Evolutionary conservation across 768 basidiomycete species (phyloP).

Genomic region (Phylloporus rhodoxanthus): DNA sequence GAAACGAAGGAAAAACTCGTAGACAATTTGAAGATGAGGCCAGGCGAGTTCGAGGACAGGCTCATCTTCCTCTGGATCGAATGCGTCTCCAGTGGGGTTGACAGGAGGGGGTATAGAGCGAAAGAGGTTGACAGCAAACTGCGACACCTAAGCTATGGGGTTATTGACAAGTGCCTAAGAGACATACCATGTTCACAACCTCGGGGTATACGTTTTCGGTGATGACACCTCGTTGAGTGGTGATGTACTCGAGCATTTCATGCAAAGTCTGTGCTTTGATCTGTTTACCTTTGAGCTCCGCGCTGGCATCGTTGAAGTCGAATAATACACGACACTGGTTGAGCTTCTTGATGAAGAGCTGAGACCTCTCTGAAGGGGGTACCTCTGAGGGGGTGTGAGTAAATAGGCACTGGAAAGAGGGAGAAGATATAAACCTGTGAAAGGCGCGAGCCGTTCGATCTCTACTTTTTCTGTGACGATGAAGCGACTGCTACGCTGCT

Average conservation of each 20-base stretch:
- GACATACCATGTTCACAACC: slow-evolving; percentile 91
- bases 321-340: slow-evolving; percentile 96
- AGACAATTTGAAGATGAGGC: slow-evolving; percentile 99
- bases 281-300: slow-evolving; percentile 95
- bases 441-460: slow-evolving; percentile 88
- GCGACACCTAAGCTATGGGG: slow-evolving; percentile 10
- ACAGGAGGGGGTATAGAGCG: slow-evolving; percentile 99
- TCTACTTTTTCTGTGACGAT: slow-evolving; percentile 95
- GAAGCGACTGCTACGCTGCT: slow-evolving; percentile 95
- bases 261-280: slow-evolving; percentile 97
- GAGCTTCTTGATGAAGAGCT: slow-evolving; percentile 90
- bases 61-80: slow-evolving; percentile 99
- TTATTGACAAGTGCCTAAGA: not conserved
- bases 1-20: slow-evolving; percentile 99
- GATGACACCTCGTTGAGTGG: slow-evolving; percentile 91
- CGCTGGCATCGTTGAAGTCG: slow-evolving; percentile 96
- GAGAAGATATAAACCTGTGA: slow-evolving; percentile 52
- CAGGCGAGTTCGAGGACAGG: slow-evolving; percentile 98
- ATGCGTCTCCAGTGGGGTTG: slow-evolving; percentile 96
- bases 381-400: slow-evolving; percentile 54
- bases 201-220: slow-evolving; percentile 98
- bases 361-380: slow-evolving; percentile 77
- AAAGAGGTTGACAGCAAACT: slow-evolving; percentile 99
- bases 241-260: slow-evolving; percentile 99
- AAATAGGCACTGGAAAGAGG: slow-evolving; percentile 5